Percentiles rank a stretch among this genome's conserved stretches.
Evolutionary conservation across 306 rosid species (phyloP).

Genomic region (Quercus alba): DNA sequence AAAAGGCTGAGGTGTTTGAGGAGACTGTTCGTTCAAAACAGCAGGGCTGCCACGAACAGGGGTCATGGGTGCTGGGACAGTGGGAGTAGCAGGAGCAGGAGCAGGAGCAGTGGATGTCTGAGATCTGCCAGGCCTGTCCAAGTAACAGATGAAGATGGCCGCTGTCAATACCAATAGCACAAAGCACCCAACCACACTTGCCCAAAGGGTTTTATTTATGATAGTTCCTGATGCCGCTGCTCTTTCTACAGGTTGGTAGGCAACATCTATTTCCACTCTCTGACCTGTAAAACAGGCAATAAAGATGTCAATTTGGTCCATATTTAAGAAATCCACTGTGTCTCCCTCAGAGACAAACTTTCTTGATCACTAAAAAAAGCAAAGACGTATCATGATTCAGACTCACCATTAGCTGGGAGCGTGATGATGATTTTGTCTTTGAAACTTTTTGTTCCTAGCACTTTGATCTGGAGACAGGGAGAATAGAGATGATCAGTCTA

Average conservation of each 20-base stretch:
- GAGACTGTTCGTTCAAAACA: conserved; percentile 51
- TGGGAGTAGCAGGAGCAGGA: conserved; percentile 25
- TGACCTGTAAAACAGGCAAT: conserved; percentile 62
- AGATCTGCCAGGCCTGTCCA: conserved; percentile 50
- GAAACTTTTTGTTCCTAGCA: conserved; percentile 52
- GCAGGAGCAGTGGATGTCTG: conserved; percentile 35
- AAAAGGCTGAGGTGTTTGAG: conserved; percentile 90
- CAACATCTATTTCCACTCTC: conserved; percentile 58
- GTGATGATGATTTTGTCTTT: conserved; percentile 60
- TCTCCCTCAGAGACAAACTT: not conserved
- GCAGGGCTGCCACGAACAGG: conserved; percentile 53
- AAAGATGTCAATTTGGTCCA: conserved; percentile 2
- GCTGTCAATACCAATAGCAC: conserved; percentile 33
- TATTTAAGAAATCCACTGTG: not conserved
- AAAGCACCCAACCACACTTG: conserved; percentile 40
- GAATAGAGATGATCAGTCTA: conserved; percentile 1
- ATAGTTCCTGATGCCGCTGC: conserved; percentile 27
- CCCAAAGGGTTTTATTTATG: conserved; percentile 31
- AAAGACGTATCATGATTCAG: conserved; percentile 12
- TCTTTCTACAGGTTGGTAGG: conserved; percentile 43
- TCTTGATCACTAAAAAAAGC: conserved; percentile 2
- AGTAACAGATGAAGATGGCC: conserved; percentile 26
- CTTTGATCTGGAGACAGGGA: conserved; percentile 50
- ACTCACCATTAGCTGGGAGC: conserved; percentile 75
- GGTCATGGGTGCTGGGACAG: conserved; percentile 46